A percentile compares a stretch with the other conserved stretches of the same genome.
Evolutionary conservation across 2,329 filamentous ascomycete genomes (phyloP).

Genomic region (Fusarium sp.): DNA sequence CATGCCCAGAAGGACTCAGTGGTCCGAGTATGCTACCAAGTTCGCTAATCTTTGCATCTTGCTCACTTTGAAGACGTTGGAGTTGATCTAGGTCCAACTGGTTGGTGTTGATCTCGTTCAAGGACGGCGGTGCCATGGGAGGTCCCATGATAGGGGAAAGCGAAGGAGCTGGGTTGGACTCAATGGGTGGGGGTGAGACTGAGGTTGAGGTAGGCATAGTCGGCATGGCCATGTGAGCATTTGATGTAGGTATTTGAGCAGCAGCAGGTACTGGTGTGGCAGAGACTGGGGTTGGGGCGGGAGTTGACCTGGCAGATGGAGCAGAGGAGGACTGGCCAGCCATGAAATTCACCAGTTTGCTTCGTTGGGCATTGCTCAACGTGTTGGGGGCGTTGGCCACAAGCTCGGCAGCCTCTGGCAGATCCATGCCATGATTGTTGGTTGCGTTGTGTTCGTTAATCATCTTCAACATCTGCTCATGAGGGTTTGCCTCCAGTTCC

Average conservation of each 20-base stretch:
- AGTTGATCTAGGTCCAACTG: slow-evolving; percentile 81
- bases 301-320: slow-evolving; percentile 33
- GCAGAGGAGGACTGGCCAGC: slow-evolving; percentile 52
- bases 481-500: slow-evolving; percentile 65
- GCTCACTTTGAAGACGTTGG: slow-evolving; percentile 79
- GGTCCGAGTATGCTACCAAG: slow-evolving; percentile 79
- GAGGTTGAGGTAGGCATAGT: slow-evolving; percentile 35
- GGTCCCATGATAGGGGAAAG: slow-evolving; percentile 60
- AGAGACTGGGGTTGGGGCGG: slow-evolving; percentile 23
- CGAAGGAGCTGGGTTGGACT: slow-evolving; percentile 45
- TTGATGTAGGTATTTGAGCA: slow-evolving; percentile 15
- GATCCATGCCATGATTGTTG: slow-evolving; percentile 57
- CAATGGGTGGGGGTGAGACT: slow-evolving; percentile 38
- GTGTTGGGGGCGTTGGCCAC: slow-evolving; percentile 64
- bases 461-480: slow-evolving; percentile 70
- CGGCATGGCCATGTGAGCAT: slow-evolving; percentile 27
- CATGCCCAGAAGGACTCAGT: slow-evolving; percentile 79
- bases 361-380: slow-evolving; percentile 64
- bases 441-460: slow-evolving; percentile 70
- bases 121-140: slow-evolving; percentile 55
- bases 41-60: slow-evolving; percentile 78
- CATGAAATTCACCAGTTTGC: slow-evolving; percentile 67
- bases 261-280: neutral
- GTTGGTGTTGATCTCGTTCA: slow-evolving; percentile 72
- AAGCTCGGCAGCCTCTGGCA: slow-evolving; percentile 59